Base-by-base conservation (phyloP, 495 filamentous ascomycete genomes). In the Haplographium delicatum region DNA sequence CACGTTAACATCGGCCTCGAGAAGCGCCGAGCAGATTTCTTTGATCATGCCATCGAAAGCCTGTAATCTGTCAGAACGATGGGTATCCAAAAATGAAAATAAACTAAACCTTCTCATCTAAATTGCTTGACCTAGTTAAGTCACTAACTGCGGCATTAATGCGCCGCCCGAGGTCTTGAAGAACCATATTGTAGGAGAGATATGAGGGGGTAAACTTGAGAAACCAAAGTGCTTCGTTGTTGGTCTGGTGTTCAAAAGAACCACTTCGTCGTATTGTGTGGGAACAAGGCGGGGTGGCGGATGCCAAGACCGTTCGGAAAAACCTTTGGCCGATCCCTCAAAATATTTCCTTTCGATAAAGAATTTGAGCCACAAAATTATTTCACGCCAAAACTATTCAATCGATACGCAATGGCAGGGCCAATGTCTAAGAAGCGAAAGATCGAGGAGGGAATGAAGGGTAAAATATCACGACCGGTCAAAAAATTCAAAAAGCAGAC, bases 21-120 rank as follows among this genome's bases (percentile, higher is more conserved):
- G 76, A 23, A 99, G 83, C 50, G 93, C 93, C 41, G 87, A 79
- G 62, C 88, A 93, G 48, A 99, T 97, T 68, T 96, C 88, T 65
- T 96, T 96, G 57, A 99, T 75, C 94, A 99, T 97, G 56, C 78
- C 78, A 73, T 99, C 93, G 70, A 99, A 96, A 7, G 89, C 89
- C 91, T 96, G 65, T 30, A 23, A 19, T 35, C n/a, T 45, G 35
- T 52, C 35, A 47, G 37, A 13, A 51, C 43, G 24, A 33, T n/a
- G 23, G 8, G 4, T 30, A 54, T 27, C 13, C n/a, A 25, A 13
- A 30, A 23, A 15, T 22, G 15, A 22, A n/a, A 40, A 37, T 38
- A 23, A 11, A 26, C 16, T 68, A 51, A 61, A 86, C 91, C 87
- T 97, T 97, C 73, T 99, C 93, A 59, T 96, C 91, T 50, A 97